Conservation (phyloP, 176 grass and related monocot species). For the Avena sativa region DNA sequence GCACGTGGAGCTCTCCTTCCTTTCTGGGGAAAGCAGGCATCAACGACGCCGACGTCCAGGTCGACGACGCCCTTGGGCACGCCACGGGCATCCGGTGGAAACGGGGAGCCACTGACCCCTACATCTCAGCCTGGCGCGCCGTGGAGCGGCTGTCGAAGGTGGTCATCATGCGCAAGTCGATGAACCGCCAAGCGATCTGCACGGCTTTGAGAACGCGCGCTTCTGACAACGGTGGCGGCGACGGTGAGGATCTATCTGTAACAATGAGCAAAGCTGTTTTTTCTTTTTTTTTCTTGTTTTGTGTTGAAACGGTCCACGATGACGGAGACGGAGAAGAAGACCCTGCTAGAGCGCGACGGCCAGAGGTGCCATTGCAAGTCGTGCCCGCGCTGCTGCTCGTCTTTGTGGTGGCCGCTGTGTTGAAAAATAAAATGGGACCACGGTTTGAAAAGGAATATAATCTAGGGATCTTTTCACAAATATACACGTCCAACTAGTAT, state of each 20-base stretch:
- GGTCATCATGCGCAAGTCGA: conserved; percentile 89
- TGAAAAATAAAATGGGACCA: too few relatives aligned
- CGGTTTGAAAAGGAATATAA: too few relatives aligned
- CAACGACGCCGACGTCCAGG: conserved; percentile 41
- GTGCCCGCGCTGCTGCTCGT: too few relatives aligned
- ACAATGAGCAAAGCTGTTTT: not conserved
- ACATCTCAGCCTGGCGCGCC: conserved; percentile 86
- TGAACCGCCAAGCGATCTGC: conserved; percentile 86
- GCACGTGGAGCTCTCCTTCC: conserved; percentile 64
- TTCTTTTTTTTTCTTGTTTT: not conserved
- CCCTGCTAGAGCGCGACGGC: conserved; percentile 39
- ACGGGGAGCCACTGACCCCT: conserved; percentile 60
- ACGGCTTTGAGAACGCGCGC: conserved; percentile 87
- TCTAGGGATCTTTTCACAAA: too few relatives aligned
- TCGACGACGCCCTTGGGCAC: conserved; percentile 33
- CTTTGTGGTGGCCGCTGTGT: too few relatives aligned
- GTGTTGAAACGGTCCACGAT: not conserved
- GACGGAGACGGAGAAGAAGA: not conserved
- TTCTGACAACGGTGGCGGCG: conserved; percentile 48
- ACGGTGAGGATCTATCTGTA: not conserved
- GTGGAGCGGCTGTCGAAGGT: conserved; percentile 97
- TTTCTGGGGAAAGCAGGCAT: conserved; percentile 75
- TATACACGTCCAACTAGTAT: too few relatives aligned
- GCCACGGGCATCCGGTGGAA: not conserved
- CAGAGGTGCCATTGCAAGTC: conserved; percentile 7